Base-by-base conservation (phyloP, 2,329 filamentous ascomycete species). In the Juglanconis juglandina region DNA sequence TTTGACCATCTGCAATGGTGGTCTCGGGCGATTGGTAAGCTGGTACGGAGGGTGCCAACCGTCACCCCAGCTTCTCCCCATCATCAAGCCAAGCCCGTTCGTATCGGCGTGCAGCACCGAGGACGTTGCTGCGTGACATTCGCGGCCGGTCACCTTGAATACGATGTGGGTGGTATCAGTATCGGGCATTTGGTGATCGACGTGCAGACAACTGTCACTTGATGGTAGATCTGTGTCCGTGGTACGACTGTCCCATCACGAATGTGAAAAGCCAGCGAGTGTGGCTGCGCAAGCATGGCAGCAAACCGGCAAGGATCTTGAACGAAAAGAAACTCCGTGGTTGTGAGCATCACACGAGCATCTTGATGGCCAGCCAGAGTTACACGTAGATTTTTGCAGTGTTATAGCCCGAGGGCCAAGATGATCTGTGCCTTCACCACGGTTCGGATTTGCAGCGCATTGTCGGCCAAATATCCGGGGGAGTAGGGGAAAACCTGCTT, bases 41-140 rank as follows among this genome's bases (percentile, higher is more conserved):
- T 9, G 14, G 35, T 62, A 56, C 56, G 17, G 33, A 37, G 24
- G 24, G 14, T 9, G n/a, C 10, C 39, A 42, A 42, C 39, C 10
- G 39, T 42, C 39, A 42, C 39, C 39, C 39, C 10, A 42, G 39
- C 39, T 42, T 2, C 24, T 24, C 24, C 24, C 24, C 24, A 24
- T 11, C 35, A 37, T 37, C 35, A 37, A 37, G 35, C 35, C 35
- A 37, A 11, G n/a, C 10, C 14, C 46, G 17, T 62, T 62, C 60
- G 60, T 62, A 62, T 62, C 33, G 53, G 11, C 34, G 52, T 53
- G 57, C 42, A 59, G 41, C 33, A 55, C 34, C 44, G 30, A 35
- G 48, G 5, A 11, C 10, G 9, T 24, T 47, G 39, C 50, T 49
- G 50, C 42, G 39, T 48, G 34, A 53, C 17, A 30, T 35, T 34